Evolutionary conservation across 495 filamentous ascomycete species (phyloP).

Genomic region (Trypethelium eluteriae): DNA sequence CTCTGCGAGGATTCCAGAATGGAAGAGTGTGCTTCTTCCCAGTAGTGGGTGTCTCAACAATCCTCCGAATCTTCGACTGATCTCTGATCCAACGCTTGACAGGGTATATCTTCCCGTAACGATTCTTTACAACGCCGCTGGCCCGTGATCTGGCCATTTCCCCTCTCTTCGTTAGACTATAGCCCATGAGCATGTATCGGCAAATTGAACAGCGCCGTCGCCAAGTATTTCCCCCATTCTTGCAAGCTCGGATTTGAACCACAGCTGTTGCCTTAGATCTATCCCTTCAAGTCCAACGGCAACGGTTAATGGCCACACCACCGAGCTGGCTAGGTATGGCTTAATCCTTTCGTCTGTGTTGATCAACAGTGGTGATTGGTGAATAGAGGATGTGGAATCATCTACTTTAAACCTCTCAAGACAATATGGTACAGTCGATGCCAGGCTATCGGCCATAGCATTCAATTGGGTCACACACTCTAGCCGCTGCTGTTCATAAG

Average conservation of each 20-base stretch:
- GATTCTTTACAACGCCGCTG: not conserved
- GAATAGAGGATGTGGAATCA: not conserved
- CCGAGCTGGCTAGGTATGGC: not conserved
- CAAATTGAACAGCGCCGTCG: not conserved
- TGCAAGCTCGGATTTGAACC: slow-evolving; percentile 1
- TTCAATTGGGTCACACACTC: not conserved
- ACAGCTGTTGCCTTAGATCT: not conserved
- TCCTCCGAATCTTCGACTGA: too few relatives aligned
- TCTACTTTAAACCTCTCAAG: slow-evolving; percentile 14
- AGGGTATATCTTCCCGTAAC: too few relatives aligned
- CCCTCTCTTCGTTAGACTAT: not conserved
- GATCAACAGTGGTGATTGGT: not conserved
- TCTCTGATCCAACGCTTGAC: too few relatives aligned
- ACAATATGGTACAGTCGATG: slow-evolving; percentile 12
- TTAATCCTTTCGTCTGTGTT: not conserved
- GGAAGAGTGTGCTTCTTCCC: not conserved
- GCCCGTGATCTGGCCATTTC: not conserved
- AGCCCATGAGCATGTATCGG: not conserved
- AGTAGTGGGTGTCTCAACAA: too few relatives aligned
- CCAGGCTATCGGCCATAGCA: slow-evolving; percentile 7
- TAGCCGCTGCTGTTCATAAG: slow-evolving; percentile 1
- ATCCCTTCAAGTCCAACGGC: not conserved
- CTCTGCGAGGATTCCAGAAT: not conserved
- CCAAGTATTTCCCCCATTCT: not conserved
- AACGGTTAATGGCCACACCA: not conserved